Percentiles rank a stretch among this genome's conserved stretches.
These are phyloP conservation scores for Starmerella lactis-condensi DNA, from an alignment of 805 yeast species.

Conservation along the genomic window DNA sequence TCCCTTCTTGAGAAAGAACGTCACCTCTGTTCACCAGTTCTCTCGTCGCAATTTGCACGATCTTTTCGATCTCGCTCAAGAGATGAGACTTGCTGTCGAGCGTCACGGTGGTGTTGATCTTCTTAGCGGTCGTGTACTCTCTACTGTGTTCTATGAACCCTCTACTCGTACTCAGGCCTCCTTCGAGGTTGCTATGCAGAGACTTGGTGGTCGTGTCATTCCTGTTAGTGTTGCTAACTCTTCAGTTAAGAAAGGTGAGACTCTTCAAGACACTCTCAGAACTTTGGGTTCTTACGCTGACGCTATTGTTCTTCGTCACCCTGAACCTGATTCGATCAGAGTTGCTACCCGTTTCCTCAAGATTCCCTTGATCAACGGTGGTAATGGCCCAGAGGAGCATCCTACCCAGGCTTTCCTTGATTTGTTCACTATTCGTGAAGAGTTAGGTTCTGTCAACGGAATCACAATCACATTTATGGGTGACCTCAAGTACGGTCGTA, in stretches of 20 bases:
- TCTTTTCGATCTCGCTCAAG: slow-evolving; percentile 91
- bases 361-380: slow-evolving; percentile 93
- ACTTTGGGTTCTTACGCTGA: slow-evolving; percentile 90
- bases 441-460: slow-evolving; percentile 94
- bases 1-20: slow-evolving; percentile 76
- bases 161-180: slow-evolving; percentile 93
- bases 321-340: slow-evolving; percentile 76
- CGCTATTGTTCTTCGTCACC: slow-evolving; percentile 94
- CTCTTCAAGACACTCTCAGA: slow-evolving; percentile 89
- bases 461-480: slow-evolving; percentile 98
- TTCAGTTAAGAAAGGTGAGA: slow-evolving; percentile 96
- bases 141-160: slow-evolving; percentile 96
- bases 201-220: slow-evolving; percentile 94
- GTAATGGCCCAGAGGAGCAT: slow-evolving; percentile 94
- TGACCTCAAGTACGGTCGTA: slow-evolving; percentile 93
- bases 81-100: slow-evolving; percentile 90
- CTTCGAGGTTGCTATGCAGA: slow-evolving; percentile 98
- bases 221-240: slow-evolving; percentile 69
- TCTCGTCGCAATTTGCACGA: slow-evolving; percentile 78
- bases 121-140: slow-evolving; percentile 72
- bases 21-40: slow-evolving; percentile 75
- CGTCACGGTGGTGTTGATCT: slow-evolving; percentile 87
- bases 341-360: slow-evolving; percentile 93
- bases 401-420: slow-evolving; percentile 98
- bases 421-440: slow-evolving; percentile 95